Evolutionary conservation across 192 early-diverging fungal genomes (phyloP).

Genomic region (Coemansia sp.): DNA sequence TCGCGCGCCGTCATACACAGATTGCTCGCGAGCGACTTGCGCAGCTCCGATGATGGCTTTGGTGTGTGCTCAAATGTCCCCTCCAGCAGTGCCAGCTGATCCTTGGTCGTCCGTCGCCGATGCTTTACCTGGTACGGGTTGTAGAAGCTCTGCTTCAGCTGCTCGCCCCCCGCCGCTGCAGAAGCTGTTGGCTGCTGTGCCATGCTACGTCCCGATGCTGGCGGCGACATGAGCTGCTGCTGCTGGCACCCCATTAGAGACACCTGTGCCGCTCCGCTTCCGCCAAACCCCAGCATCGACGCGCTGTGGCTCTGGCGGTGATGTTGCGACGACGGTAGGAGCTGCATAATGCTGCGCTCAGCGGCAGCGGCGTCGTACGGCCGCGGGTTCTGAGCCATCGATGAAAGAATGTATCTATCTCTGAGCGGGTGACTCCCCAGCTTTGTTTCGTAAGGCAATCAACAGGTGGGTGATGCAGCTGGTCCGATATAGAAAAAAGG

Average conservation of each 20-base stretch:
- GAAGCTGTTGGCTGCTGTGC: neutral
- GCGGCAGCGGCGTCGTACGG: conserved; percentile 20
- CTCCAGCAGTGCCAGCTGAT: conserved; percentile 72
- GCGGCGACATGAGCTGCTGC: conserved; percentile 19
- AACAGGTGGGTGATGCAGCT: neutral
- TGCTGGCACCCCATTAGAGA: neutral
- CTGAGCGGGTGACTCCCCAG: neutral
- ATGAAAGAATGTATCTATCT: conserved; percentile 1
- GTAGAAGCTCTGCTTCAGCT: conserved; percentile 72
- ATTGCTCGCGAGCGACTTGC: conserved; percentile 61
- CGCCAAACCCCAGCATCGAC: neutral
- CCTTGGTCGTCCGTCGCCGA: conserved; percentile 69
- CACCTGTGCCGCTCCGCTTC: neutral
- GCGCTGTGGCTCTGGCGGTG: conserved; percentile 5
- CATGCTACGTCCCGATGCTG: conserved; percentile 8
- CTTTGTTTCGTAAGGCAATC: conserved; percentile 3
- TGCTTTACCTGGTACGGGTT: conserved; percentile 80
- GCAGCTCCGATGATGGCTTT: conserved; percentile 67
- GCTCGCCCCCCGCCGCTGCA: conserved; percentile 28
- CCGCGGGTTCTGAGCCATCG: conserved; percentile 26
- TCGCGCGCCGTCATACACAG: conserved; percentile 73
- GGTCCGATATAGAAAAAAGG: conserved; percentile 1
- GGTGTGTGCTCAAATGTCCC: conserved; percentile 67
- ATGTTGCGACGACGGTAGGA: conserved; percentile 13
- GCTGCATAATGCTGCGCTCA: conserved; percentile 15